phyloP scores from a whole-genome alignment of 1,284 basidiomycete genomes.

The Ganoderma multipileum region DNA sequence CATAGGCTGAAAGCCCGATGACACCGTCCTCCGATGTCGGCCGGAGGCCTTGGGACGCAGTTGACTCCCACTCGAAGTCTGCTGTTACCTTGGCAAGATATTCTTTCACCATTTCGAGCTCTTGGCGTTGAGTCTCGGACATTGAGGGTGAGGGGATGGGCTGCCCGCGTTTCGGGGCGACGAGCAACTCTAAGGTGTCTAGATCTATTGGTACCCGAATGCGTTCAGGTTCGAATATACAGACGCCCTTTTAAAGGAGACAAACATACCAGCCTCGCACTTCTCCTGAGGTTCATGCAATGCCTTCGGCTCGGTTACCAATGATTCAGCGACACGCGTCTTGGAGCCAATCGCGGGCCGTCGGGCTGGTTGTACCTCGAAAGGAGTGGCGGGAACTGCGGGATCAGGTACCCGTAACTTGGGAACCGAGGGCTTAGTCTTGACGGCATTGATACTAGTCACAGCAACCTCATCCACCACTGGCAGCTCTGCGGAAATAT shows the following conservation, averaged over 20 bases:
- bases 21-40: background rate
- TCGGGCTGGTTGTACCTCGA: background rate
- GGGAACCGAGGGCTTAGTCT: background rate
- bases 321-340: background rate
- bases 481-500: background rate
- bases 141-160: background rate
- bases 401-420: background rate
- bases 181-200: background rate
- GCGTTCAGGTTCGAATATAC: background rate
- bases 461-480: background rate
- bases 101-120: constrained; percentile 1
- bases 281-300: background rate
- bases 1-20: background rate
- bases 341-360: background rate
- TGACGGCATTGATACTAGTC: background rate
- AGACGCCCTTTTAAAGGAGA: background rate
- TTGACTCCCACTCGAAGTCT: background rate
- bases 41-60: background rate
- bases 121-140: background rate
- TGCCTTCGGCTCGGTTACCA: background rate
- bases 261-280: background rate
- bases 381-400: background rate
- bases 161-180: background rate
- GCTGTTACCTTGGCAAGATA: background rate
- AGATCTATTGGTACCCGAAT: background rate